Evolutionary conservation across 2,329 filamentous ascomycete genomes (phyloP).

Genomic region (Nannizzia gypsea): DNA sequence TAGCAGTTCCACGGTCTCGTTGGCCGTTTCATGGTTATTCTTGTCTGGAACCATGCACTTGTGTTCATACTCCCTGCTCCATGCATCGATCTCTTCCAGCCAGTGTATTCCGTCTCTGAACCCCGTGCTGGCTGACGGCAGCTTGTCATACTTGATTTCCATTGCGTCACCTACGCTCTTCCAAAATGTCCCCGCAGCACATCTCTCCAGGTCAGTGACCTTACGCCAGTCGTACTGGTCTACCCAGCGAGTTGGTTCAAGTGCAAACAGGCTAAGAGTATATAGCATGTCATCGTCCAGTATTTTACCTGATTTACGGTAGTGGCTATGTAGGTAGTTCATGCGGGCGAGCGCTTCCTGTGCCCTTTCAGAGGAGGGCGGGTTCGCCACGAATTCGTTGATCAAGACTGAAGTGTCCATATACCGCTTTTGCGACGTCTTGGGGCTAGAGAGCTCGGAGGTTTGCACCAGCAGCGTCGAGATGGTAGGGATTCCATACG

Average conservation of each 20-base stretch:
- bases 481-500: slow-evolving; percentile 46
- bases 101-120: slow-evolving; percentile 43
- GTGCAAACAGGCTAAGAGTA: slow-evolving; percentile 53
- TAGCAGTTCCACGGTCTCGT: slow-evolving; percentile 50
- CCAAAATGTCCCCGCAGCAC: slow-evolving; percentile 58
- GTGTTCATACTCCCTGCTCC: slow-evolving; percentile 48
- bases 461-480: slow-evolving; percentile 36
- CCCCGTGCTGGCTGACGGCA: slow-evolving; percentile 33
- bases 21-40: slow-evolving; percentile 43
- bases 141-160: slow-evolving; percentile 43
- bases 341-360: slow-evolving; percentile 48
- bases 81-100: slow-evolving; percentile 40
- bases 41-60: slow-evolving; percentile 44
- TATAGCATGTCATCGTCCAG: slow-evolving; percentile 53
- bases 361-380: slow-evolving; percentile 34
- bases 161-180: slow-evolving; percentile 59
- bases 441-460: slow-evolving; percentile 30
- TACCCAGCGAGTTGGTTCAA: slow-evolving; percentile 54
- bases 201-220: slow-evolving; percentile 55
- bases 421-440: slow-evolving; percentile 37
- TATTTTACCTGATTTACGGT: slow-evolving; percentile 49
- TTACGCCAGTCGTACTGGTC: slow-evolving; percentile 57
- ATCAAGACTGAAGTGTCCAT: slow-evolving; percentile 38
- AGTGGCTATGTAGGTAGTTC: slow-evolving; percentile 51
- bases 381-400: slow-evolving; percentile 34